Conservation (phyloP, 2,329 filamentous ascomycete species). For the Davidsoniella australis region DNA sequence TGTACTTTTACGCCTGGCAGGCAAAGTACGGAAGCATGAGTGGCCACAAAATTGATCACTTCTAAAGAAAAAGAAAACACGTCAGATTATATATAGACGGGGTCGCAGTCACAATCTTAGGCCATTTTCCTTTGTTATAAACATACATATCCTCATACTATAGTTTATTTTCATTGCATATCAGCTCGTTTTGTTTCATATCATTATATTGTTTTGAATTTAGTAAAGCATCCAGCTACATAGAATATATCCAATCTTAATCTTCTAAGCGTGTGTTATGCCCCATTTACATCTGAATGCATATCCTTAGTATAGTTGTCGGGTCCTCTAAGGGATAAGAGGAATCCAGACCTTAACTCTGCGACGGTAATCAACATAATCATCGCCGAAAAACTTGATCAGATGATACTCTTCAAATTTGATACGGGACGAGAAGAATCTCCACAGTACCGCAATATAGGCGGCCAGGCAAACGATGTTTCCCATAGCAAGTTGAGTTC, state of each 20-base stretch:
- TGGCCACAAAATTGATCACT: slow-evolving; percentile 17
- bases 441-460: slow-evolving; percentile 64
- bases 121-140: too few relatives aligned
- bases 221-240: too few relatives aligned
- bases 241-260: background rate
- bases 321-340: slow-evolving; percentile 27
- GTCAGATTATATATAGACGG: too few relatives aligned
- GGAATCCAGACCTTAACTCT: slow-evolving; percentile 66
- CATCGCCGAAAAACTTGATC: slow-evolving; percentile 64
- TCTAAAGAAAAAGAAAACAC: too few relatives aligned
- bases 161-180: background rate
- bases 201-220: background rate
- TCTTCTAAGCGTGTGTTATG: background rate
- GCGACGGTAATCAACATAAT: slow-evolving; percentile 59
- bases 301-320: slow-evolving; percentile 4
- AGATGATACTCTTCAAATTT: slow-evolving; percentile 61
- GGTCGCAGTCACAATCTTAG: too few relatives aligned
- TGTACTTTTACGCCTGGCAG: slow-evolving; percentile 98
- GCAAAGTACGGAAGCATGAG: slow-evolving; percentile 85
- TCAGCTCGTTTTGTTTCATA: background rate
- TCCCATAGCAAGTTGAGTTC: slow-evolving; percentile 77
- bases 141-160: too few relatives aligned
- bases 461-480: slow-evolving; percentile 62
- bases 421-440: slow-evolving; percentile 66
- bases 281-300: background rate